Conservation (phyloP, 2,329 filamentous ascomycete species). For the Pestalotiopsis sp. region DNA sequence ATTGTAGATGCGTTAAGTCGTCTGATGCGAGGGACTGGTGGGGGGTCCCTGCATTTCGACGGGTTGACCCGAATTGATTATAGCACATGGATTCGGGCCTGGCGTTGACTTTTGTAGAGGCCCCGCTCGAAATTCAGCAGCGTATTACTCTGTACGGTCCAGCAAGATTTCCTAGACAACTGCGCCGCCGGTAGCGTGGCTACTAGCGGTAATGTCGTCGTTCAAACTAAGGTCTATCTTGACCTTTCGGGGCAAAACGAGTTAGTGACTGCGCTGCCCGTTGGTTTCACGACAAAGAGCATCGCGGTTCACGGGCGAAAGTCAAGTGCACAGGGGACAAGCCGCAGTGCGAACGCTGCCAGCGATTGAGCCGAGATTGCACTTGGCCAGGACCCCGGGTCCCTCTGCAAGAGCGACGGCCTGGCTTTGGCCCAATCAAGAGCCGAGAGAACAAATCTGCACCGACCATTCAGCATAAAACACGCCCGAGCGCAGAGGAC, state of each 20-base stretch:
- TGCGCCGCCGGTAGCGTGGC: slow-evolving; percentile 58
- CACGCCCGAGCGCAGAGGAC: not conserved
- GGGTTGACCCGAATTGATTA: too few species aligned
- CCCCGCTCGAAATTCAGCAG: slow-evolving; percentile 64
- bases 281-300: slow-evolving; percentile 69
- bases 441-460: not conserved
- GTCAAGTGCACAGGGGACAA: not conserved
- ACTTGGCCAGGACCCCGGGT: not conserved
- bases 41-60: too few species aligned
- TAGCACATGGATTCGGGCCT: slow-evolving; percentile 75
- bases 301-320: slow-evolving; percentile 49
- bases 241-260: slow-evolving; percentile 65
- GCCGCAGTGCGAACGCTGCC: not conserved
- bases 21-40: too few species aligned
- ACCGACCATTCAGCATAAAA: not conserved
- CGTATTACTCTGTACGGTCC: slow-evolving; percentile 53
- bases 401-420: not conserved
- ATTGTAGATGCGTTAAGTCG: too few species aligned
- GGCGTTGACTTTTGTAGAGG: slow-evolving; percentile 65
- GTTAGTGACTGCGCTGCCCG: slow-evolving; percentile 58
- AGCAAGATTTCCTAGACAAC: slow-evolving; percentile 57
- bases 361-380: not conserved
- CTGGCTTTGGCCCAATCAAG: not conserved
- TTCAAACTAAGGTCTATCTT: slow-evolving; percentile 64
- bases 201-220: slow-evolving; percentile 73